phyloP scores from a whole-genome alignment of 2,329 filamentous ascomycete species.

The Ceratocystis eucalypticola region DNA sequence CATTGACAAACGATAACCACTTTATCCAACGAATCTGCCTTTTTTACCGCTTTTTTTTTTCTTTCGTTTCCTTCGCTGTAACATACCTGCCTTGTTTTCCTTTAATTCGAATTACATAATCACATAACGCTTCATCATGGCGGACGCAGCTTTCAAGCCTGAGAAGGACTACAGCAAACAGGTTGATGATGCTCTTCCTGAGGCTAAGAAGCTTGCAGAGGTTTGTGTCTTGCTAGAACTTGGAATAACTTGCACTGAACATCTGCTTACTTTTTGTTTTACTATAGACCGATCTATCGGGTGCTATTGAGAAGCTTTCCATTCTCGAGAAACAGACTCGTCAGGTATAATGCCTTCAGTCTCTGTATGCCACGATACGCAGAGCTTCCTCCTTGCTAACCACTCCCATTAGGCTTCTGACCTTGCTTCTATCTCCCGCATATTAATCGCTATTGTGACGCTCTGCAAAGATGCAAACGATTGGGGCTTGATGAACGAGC shows the following conservation, averaged over 20 bases:
- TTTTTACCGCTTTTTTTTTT: neutral
- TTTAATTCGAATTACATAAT: neutral
- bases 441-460: conserved; percentile 78
- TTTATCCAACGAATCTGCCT: neutral
- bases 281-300: conserved; percentile 58
- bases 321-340: conserved; percentile 90
- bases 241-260: neutral
- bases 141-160: conserved; percentile 71
- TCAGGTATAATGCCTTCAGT: conserved; percentile 48
- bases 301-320: conserved; percentile 85
- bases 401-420: conserved; percentile 64
- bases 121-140: conserved; percentile 41
- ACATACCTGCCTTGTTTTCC: neutral
- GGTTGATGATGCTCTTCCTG: conserved; percentile 78
- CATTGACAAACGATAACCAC: neutral
- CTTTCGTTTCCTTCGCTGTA: neutral
- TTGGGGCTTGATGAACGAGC: conserved; percentile 92
- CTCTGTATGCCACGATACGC: conserved; percentile 21
- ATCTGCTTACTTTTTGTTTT: neutral
- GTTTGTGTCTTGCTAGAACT: conserved; percentile 38
- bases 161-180: conserved; percentile 99
- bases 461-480: conserved; percentile 87
- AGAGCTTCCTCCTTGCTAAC: conserved; percentile 22
- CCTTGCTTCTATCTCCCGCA: conserved; percentile 82
- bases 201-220: conserved; percentile 80